Percentiles rank a stretch among this genome's conserved stretches.
Conservation (phyloP, 2,329 filamentous ascomycete species). For the Fusarium liriodendri region DNA sequence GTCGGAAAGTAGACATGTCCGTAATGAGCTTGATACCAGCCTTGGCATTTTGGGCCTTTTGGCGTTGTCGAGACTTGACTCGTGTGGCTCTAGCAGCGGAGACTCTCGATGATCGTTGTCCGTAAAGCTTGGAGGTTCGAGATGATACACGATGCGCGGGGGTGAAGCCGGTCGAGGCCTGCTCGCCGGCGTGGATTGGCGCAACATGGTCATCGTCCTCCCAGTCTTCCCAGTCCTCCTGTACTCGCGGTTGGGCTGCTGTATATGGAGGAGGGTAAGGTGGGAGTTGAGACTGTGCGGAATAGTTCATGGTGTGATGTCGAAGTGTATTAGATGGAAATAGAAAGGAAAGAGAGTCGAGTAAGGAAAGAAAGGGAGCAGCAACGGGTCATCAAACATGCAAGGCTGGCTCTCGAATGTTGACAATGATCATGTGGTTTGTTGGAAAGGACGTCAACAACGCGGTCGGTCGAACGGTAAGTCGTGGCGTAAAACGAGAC, state of each 20-base stretch:
- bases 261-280: slow-evolving; percentile 26
- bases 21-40: slow-evolving; percentile 77
- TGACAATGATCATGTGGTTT: slow-evolving; percentile 17
- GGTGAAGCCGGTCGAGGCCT: slow-evolving; percentile 44
- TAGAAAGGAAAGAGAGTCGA: slow-evolving; percentile 1
- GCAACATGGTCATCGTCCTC: slow-evolving; percentile 60
- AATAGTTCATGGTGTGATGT: slow-evolving; percentile 27
- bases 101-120: slow-evolving; percentile 46
- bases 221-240: slow-evolving; percentile 66
- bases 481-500: slow-evolving; percentile 7
- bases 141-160: slow-evolving; percentile 28
- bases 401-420: slow-evolving; percentile 8
- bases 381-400: slow-evolving; percentile 23
- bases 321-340: slow-evolving; percentile 15
- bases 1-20: slow-evolving; percentile 68
- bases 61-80: slow-evolving; percentile 69
- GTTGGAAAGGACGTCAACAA: slow-evolving; percentile 11
- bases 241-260: slow-evolving; percentile 33
- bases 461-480: slow-evolving; percentile 1
- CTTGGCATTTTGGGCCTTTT: slow-evolving; percentile 69
- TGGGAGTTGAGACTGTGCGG: slow-evolving; percentile 22
- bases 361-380: background rate
- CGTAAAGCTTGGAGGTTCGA: slow-evolving; percentile 26
- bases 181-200: slow-evolving; percentile 53
- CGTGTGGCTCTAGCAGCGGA: slow-evolving; percentile 57